A percentile compares a stretch with the other conserved stretches of the same genome.
Evolutionary conservation across 2,329 filamentous ascomycete genomes (phyloP).

Genomic region (Sporothrix mexicana): DNA sequence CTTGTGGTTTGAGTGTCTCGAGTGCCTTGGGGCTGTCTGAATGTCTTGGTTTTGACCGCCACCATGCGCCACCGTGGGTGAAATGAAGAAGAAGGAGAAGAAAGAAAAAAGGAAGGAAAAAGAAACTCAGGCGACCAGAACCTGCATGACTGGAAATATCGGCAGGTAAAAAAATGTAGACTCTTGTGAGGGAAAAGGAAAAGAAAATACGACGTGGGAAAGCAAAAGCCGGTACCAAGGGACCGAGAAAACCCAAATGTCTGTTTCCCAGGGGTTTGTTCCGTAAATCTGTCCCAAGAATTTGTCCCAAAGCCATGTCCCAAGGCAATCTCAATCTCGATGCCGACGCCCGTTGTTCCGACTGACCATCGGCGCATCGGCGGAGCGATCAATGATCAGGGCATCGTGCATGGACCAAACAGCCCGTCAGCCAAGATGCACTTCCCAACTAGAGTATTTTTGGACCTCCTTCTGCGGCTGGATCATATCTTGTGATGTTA

Average conservation of each 20-base stretch:
- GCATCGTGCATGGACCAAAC: background rate
- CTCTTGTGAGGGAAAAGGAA: background rate
- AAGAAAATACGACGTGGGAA: background rate
- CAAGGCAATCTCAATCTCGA: background rate
- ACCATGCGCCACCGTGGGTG: background rate
- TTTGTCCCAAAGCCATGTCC: too few relatives aligned
- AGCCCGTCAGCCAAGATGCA: background rate
- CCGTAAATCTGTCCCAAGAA: too few relatives aligned
- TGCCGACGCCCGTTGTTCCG: background rate
- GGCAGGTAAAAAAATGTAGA: background rate
- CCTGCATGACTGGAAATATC: background rate
- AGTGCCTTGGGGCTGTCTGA: background rate
- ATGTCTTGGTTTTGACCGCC: background rate
- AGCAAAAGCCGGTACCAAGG: too few relatives aligned
- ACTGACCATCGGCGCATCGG: background rate
- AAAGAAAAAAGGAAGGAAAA: background rate
- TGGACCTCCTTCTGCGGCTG: background rate
- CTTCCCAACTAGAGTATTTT: conserved; percentile 4
- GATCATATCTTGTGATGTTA: background rate
- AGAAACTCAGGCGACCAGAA: background rate
- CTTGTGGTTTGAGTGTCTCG: background rate
- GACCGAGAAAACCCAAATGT: too few relatives aligned
- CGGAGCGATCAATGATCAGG: background rate
- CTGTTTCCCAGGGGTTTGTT: too few relatives aligned
- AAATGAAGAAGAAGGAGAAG: background rate